phyloP scores from a whole-genome alignment of 2,329 filamentous ascomycete species.

The Colletotrichum sp. region DNA sequence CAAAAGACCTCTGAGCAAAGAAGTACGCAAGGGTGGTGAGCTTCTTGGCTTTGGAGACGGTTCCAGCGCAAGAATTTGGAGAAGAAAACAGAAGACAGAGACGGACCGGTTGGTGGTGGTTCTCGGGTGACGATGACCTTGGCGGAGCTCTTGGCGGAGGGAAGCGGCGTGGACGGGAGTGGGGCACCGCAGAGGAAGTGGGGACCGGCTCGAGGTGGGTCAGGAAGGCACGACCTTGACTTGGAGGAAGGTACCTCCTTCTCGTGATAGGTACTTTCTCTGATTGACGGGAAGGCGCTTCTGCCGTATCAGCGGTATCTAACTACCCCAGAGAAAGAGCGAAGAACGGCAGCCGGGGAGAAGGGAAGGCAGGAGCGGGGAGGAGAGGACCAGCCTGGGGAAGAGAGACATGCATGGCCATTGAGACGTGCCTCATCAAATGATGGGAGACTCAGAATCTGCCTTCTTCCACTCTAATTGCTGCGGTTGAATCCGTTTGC shows the following conservation, averaged over 20 bases:
- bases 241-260: neutral
- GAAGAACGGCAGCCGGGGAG: neutral
- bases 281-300: neutral
- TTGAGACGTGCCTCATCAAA: neutral
- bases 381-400: neutral
- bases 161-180: slow-evolving; percentile 16
- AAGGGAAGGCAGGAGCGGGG: neutral
- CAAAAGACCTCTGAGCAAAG: slow-evolving; percentile 9
- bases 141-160: slow-evolving; percentile 19
- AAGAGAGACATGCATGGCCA: neutral
- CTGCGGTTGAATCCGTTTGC: neutral
- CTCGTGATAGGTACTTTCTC: neutral
- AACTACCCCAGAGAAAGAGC: neutral
- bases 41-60: slow-evolving; percentile 9
- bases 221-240: neutral
- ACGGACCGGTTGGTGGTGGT: slow-evolving; percentile 15
- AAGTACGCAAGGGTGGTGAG: slow-evolving; percentile 15
- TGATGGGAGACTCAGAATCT: neutral
- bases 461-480: neutral
- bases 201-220: neutral
- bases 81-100: neutral
- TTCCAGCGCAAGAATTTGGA: neutral
- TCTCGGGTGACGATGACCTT: slow-evolving; percentile 21
- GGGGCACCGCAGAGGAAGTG: slow-evolving; percentile 7
- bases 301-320: neutral